Percentiles rank a stretch among this genome's conserved stretches.
Evolutionary conservation across 768 basidiomycete species (phyloP).

Genomic region (Tricholoma terreum): DNA sequence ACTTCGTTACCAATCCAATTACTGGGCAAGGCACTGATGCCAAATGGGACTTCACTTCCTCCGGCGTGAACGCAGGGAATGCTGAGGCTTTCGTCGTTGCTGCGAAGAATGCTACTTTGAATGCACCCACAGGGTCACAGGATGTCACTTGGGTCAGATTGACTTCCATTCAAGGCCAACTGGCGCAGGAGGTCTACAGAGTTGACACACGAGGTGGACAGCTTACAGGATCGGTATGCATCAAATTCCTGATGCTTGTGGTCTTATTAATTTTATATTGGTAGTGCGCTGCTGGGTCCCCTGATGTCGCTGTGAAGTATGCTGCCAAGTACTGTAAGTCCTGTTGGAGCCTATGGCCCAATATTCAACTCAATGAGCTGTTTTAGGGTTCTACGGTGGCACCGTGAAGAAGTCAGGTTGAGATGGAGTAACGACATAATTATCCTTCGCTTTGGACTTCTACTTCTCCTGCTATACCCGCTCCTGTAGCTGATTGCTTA

Average conservation of each 20-base stretch:
- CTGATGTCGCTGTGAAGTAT: slow-evolving; percentile 47
- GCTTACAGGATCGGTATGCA: slow-evolving; percentile 46
- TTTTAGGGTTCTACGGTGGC: slow-evolving; percentile 21
- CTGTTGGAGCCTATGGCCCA: neutral
- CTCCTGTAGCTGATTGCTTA: no score
- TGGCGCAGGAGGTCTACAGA: slow-evolving; percentile 52
- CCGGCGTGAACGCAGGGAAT: slow-evolving; percentile 36
- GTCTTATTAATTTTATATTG: neutral
- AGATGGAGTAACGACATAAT: no score
- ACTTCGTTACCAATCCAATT: slow-evolving; percentile 48
- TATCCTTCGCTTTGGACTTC: no score
- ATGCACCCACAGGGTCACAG: slow-evolving; percentile 36
- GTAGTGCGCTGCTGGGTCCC: slow-evolving; percentile 39
- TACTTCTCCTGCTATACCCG: no score
- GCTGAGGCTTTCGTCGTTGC: slow-evolving; percentile 46
- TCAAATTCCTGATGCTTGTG: neutral
- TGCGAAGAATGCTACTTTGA: slow-evolving; percentile 37
- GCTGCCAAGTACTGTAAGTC: slow-evolving; percentile 50
- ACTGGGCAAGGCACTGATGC: slow-evolving; percentile 42
- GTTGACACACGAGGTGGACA: slow-evolving; percentile 51
- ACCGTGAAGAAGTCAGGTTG: neutral
- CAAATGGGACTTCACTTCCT: slow-evolving; percentile 55
- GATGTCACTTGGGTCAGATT: slow-evolving; percentile 60
- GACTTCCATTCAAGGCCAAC: slow-evolving; percentile 39
- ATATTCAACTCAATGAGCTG: neutral